Percentiles rank a stretch among this genome's conserved stretches.
Evolutionary conservation across 192 early-diverging fungal species (phyloP).

Genomic region (Rhizoclosmatium sp.): DNA sequence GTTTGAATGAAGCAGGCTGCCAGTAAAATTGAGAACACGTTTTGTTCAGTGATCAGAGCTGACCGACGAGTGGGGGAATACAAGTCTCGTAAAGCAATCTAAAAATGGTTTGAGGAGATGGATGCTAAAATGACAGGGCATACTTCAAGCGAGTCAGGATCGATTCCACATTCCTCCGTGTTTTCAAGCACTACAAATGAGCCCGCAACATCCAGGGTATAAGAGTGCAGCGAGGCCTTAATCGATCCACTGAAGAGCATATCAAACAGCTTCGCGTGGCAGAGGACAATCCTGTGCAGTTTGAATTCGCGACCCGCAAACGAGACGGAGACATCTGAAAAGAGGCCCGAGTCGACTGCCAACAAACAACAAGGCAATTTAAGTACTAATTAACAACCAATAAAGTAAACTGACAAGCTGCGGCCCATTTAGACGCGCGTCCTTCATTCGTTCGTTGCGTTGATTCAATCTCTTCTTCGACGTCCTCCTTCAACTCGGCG

Average conservation of each 20-base stretch:
- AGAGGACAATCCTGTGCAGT: conserved; percentile 26
- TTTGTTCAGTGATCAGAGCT: neutral
- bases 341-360: neutral
- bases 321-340: conserved; percentile 1
- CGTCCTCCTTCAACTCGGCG: neutral
- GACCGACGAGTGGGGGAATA: conserved; percentile 1
- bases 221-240: neutral
- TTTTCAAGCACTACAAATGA: neutral
- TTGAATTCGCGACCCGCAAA: conserved; percentile 1
- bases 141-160: conserved; percentile 14
- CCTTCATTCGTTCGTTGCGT: neutral
- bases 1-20: conserved; percentile 53
- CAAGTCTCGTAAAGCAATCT: conserved; percentile 24
- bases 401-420: neutral
- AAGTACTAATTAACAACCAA: neutral
- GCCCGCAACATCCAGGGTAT: conserved; percentile 14
- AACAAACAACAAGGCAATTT: neutral
- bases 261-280: conserved; percentile 16
- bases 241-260: neutral
- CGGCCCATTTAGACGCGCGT: neutral
- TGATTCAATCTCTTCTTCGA: neutral
- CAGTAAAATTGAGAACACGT: conserved; percentile 27
- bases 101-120: neutral
- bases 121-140: neutral
- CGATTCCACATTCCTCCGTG: neutral